Evolutionary conservation across 306 rosid species (phyloP), one percentile per base, ranked within the genome.

Genomic region (Rosa multiflora): DNA sequence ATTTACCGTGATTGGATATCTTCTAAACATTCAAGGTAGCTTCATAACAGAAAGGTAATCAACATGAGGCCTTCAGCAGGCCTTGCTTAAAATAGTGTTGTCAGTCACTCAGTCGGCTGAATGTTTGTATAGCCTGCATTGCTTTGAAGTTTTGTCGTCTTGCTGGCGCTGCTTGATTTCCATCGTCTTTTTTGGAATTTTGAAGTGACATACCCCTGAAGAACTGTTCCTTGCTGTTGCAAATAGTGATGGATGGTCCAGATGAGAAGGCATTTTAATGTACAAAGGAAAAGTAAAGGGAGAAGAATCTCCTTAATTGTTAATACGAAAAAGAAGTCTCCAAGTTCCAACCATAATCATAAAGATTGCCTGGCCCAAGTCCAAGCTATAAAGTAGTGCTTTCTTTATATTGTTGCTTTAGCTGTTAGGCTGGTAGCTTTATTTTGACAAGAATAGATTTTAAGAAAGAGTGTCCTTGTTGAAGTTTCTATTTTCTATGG

Each of bases 61-160:
- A 32, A 32, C 37, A 32, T 32, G 37, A 32, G 37, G 37, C 37
- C 37, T 32, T 32, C 37, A 32, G 37, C 37, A 32, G 8, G 47
- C 11, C 61, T 55, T 55, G 61, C 61, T 55, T 20, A 55, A 55
- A 18, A 18, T 5, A 20, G 61, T 55, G 61, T 2, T 20, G 18
- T 55, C 37, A 2, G 29, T 26, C 29, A 26, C 29, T 26, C 29
- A 26, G 37, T 32, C 3, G 37, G 37, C 9, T 17, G 47, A 20
- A 55, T 55, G 20, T 48, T 43, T 53, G 2, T 14, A 7, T 55
- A 18, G 64, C 64, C 35, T 58, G 64, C 64, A 21, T 58, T 58
- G 64, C 64, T n/a, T 58, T 58, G 11, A 58, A 58, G 64, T 8
- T 58, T 58, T n/a, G 64, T 58, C n/a, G 64, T 58, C 64, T 58